Conservation (phyloP, 306 rosid genomes). For the Cercis canadensis region DNA sequence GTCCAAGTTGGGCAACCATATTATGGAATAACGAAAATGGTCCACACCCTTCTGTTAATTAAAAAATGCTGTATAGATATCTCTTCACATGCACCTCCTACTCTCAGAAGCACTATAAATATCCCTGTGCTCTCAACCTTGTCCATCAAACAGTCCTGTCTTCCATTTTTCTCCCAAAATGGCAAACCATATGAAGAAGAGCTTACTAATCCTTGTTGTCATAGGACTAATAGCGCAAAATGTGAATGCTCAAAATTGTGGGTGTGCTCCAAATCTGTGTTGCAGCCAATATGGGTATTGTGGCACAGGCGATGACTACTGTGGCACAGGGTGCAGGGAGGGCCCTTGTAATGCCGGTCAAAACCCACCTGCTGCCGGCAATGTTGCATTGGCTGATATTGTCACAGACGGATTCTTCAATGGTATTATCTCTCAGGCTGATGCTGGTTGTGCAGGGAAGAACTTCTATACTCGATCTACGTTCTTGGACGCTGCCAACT, state of each 20-base stretch:
- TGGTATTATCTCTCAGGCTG: slow-evolving; percentile 57
- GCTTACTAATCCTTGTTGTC: not conserved
- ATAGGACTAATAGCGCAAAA: slow-evolving; percentile 10
- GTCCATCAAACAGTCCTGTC: too few relatives aligned
- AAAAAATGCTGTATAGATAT: too few relatives aligned
- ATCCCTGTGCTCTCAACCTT: too few relatives aligned
- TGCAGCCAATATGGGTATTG: slow-evolving; percentile 75
- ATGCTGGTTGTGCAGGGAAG: slow-evolving; percentile 59
- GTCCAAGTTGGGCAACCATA: too few relatives aligned
- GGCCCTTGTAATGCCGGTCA: slow-evolving; percentile 63
- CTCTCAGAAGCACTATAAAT: too few relatives aligned
- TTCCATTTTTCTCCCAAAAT: too few relatives aligned
- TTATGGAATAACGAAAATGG: too few relatives aligned
- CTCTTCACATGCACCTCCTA: too few relatives aligned
- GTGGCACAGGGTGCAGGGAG: slow-evolving; percentile 67
- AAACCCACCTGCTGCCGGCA: too few relatives aligned
- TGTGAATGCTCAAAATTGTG: slow-evolving; percentile 57
- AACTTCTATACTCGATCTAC: slow-evolving; percentile 58
- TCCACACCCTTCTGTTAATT: too few relatives aligned
- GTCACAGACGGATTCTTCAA: slow-evolving; percentile 62
- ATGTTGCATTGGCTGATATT: slow-evolving; percentile 60
- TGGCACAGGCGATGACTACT: slow-evolving; percentile 51
- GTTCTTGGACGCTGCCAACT: slow-evolving; percentile 60
- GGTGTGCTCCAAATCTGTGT: slow-evolving; percentile 60
- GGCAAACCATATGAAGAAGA: not conserved